phyloP scores from a whole-genome alignment of 148 eudicot genomes.

The Camellia granthamiana region DNA sequence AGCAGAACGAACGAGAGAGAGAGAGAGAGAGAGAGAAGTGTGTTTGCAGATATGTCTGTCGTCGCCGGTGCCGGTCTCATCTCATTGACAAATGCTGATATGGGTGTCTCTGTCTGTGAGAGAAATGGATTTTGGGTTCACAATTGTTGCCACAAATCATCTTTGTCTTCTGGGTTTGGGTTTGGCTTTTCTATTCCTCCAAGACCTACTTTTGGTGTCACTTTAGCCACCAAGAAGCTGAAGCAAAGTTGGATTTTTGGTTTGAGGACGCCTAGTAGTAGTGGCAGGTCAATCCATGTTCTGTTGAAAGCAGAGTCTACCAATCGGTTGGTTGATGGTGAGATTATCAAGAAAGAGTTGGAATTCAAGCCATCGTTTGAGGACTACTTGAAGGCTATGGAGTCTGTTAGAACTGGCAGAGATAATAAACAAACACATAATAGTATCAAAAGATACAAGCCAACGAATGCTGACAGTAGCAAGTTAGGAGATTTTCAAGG shows the following conservation, averaged over 20 bases:
- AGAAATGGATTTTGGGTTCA: slow-evolving; percentile 9
- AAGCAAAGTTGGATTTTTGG: slow-evolving; percentile 22
- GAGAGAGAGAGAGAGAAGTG: no score
- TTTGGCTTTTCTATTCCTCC: slow-evolving; percentile 14
- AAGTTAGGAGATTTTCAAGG: slow-evolving; percentile 8
- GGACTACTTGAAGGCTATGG: slow-evolving; percentile 80
- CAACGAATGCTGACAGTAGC: neutral
- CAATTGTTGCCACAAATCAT: neutral
- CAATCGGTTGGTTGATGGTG: slow-evolving; percentile 5
- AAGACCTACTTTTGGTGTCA: slow-evolving; percentile 30
- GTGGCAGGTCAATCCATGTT: neutral
- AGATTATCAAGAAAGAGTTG: slow-evolving; percentile 31
- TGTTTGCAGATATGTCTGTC: no score
- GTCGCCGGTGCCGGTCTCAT: neutral
- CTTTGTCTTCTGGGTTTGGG: slow-evolving; percentile 19
- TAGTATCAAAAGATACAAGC: neutral
- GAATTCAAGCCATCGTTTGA: slow-evolving; percentile 76
- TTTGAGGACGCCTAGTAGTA: neutral
- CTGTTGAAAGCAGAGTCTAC: slow-evolving; percentile 10
- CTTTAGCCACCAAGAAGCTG: slow-evolving; percentile 25
- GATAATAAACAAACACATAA: slow-evolving; percentile 23
- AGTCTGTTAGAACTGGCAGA: slow-evolving; percentile 47
- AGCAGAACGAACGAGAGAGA: no score
- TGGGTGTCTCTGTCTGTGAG: slow-evolving; percentile 13
- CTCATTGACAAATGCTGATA: slow-evolving; percentile 6